Base-by-base conservation (phyloP, 441 rosid species). In the Sinapis alba region DNA sequence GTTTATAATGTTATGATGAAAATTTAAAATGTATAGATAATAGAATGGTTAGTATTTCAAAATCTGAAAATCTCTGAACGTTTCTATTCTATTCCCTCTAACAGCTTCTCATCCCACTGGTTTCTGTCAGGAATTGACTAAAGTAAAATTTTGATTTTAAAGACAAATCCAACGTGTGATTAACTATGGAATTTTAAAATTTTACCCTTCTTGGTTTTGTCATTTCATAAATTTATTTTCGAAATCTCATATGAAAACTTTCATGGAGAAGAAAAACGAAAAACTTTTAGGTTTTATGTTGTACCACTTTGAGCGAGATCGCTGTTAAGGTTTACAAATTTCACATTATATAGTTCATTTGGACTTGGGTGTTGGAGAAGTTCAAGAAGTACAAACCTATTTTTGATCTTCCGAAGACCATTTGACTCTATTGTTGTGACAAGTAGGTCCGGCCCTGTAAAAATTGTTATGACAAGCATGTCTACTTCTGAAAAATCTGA, bases 11-110 rank as follows among this genome's bases (percentile, higher is more conserved):
- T 11, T 34, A 76, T 71, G 71, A 76, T 78, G 47, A 69, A 57
- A 58, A n/a, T 43, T 13, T 7, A n/a, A 23, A 50, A 2, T 50
- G 21, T 9, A 50, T 18, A 16, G 21, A 50, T 51, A 51, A 26
- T 54, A 77, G 70, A 65, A 62, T 6, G 71, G 56, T 69, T 16
- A 28, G 16, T 27, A 21, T 24, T 81, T 75, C 82, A 78, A 85
- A 84, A 71, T 88, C 80, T 78, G 77, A 13, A n/a, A 54, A 19
- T 19, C 18, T 12, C 21, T 19, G n/a, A 30, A 53, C 68, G 89
- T 71, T 87, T 90, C 90, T 86, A 91, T 91, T 89, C 91, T 88
- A 89, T 91, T 89, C 94, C 94, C 75, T 5, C 56, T 57, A 83
- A 71, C 79, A 83, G 84, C 85, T 89, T 90, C 92, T 87, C 87